phyloP scores from a whole-genome alignment of 1,284 basidiomycete species.

The Volvariella volvacea region DNA sequence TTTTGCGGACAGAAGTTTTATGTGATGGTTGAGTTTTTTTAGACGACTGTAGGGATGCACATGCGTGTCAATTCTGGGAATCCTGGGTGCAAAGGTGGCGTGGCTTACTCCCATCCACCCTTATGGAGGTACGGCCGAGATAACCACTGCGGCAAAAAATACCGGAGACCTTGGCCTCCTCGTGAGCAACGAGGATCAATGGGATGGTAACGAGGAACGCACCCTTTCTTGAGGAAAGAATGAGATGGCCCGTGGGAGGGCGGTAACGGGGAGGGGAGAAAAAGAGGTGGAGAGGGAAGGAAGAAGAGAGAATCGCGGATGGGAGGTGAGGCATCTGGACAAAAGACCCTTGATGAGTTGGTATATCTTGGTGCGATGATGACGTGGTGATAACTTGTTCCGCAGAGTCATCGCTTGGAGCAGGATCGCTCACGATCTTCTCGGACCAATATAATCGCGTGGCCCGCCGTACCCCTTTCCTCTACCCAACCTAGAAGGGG shows the following conservation, averaged over 20 bases:
- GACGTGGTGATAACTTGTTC: too few relatives aligned
- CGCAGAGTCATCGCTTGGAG: too few relatives aligned
- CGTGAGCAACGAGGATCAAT: slow-evolving; percentile 9
- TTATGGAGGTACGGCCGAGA: slow-evolving; percentile 74
- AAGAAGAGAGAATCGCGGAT: slow-evolving; percentile 13
- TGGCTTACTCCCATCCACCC: slow-evolving; percentile 66
- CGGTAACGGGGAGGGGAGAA: slow-evolving; percentile 16
- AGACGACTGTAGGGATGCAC: slow-evolving; percentile 40
- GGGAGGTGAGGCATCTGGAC: slow-evolving; percentile 26
- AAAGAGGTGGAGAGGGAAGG: slow-evolving; percentile 20
- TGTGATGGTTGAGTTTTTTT: slow-evolving; percentile 64
- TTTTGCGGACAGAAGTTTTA: slow-evolving; percentile 55
- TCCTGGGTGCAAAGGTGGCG: slow-evolving; percentile 2
- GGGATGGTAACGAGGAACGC: slow-evolving; percentile 13
- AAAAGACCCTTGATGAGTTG: slow-evolving; percentile 31
- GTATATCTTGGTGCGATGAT: too few relatives aligned
- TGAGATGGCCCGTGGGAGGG: slow-evolving; percentile 53
- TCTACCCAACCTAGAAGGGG: too few relatives aligned
- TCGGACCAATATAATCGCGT: too few relatives aligned
- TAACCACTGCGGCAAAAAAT: slow-evolving; percentile 72
- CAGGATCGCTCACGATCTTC: too few relatives aligned
- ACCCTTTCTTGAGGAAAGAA: slow-evolving; percentile 49
- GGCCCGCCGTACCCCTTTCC: too few relatives aligned
- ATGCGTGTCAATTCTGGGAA: slow-evolving; percentile 4
- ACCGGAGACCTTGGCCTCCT: slow-evolving; percentile 63